Conservation (phyloP, 176 grass and related monocot genomes). For the Oryza meyeriana region DNA sequence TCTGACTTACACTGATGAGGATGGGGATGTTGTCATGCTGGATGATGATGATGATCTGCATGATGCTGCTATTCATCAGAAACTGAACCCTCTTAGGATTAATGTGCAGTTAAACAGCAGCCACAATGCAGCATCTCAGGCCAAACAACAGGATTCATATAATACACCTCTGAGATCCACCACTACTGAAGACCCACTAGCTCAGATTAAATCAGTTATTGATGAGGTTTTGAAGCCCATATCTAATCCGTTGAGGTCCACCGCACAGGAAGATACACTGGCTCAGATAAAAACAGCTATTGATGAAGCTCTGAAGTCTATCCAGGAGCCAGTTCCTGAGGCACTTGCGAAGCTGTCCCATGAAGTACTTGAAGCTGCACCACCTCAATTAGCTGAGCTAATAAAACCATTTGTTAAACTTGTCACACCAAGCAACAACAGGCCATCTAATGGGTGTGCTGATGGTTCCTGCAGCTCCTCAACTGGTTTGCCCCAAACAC, state of each 20-base stretch:
- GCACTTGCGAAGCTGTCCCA: slow-evolving; percentile 53
- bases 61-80: slow-evolving; percentile 84
- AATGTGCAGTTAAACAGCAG: slow-evolving; percentile 61
- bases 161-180: slow-evolving; percentile 6
- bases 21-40: slow-evolving; percentile 76
- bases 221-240: slow-evolving; percentile 61
- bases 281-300: slow-evolving; percentile 40
- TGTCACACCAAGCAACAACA: slow-evolving; percentile 34
- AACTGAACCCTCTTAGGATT: slow-evolving; percentile 87
- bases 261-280: slow-evolving; percentile 28
- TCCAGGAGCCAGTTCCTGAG: slow-evolving; percentile 55
- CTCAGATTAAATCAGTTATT: slow-evolving; percentile 41
- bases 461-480: slow-evolving; percentile 29
- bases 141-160: slow-evolving; percentile 11
- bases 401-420: slow-evolving; percentile 54
- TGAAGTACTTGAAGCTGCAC: slow-evolving; percentile 53
- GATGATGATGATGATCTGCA: slow-evolving; percentile 76
- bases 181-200: slow-evolving; percentile 27
- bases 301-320: slow-evolving; percentile 58
- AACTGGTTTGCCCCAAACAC: slow-evolving; percentile 25
- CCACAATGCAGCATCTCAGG: slow-evolving; percentile 6
- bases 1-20: slow-evolving; percentile 80
- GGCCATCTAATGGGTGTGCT: slow-evolving; percentile 17
- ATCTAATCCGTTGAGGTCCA: slow-evolving; percentile 30
- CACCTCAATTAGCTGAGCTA: slow-evolving; percentile 45